These are phyloP conservation scores for Wickerhamomyces sp. DNA, from an alignment of 1,139 yeast genomes.

Conservation along the genomic window DNA sequence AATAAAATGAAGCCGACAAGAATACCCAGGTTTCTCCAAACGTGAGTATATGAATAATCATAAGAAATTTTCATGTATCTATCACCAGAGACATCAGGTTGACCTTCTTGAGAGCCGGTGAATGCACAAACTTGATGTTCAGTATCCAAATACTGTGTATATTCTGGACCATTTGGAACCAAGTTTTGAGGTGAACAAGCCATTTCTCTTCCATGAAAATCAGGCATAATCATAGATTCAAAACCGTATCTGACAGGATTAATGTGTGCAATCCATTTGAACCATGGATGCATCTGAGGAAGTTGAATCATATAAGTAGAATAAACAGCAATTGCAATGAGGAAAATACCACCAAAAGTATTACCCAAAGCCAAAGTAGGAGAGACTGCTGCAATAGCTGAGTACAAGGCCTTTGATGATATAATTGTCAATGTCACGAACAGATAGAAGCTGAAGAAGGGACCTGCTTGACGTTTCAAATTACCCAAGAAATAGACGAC, in stretches of 20 bases:
- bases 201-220: constrained; percentile 54
- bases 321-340: constrained; percentile 46
- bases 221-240: constrained; percentile 50
- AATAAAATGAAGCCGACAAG: constrained; percentile 38
- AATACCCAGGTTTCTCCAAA: constrained; percentile 53
- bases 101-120: constrained; percentile 39
- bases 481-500: constrained; percentile 49
- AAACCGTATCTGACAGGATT: constrained; percentile 55
- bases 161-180: constrained; percentile 35
- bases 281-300: constrained; percentile 62
- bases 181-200: constrained; percentile 31
- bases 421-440: constrained; percentile 39
- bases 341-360: constrained; percentile 45
- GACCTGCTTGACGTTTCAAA: constrained; percentile 47
- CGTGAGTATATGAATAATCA: constrained; percentile 35
- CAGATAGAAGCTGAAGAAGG: constrained; percentile 46
- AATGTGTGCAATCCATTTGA: constrained; percentile 56
- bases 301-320: constrained; percentile 54
- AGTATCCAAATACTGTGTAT: constrained; percentile 29
- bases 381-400: constrained; percentile 45
- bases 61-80: constrained; percentile 34
- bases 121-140: constrained; percentile 40
- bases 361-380: constrained; percentile 46
- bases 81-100: constrained; percentile 42
- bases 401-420: constrained; percentile 43